These are phyloP conservation scores for Breviolum minutum DNA, from an alignment of 73 alveolate species.

Conservation along the genomic window DNA sequence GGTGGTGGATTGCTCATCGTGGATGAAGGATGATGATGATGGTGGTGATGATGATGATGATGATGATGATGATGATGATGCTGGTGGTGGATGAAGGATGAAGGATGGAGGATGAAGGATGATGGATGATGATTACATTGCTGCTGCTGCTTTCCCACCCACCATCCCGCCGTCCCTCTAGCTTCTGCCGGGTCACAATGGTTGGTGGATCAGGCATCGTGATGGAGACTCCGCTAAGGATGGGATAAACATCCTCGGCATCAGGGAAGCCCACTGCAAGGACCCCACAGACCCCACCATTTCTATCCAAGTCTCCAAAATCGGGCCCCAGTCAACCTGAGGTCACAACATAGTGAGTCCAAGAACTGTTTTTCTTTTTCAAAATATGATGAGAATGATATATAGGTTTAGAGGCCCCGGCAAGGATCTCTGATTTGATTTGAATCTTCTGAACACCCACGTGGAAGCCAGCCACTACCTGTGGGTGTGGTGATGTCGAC, in stretches of 20 bases:
- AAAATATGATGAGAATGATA: not conserved
- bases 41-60: too few species aligned
- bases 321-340: slow-evolving; percentile 50
- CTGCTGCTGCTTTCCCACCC: not conserved
- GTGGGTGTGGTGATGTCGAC: not conserved
- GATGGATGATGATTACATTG: too few species aligned
- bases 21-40: too few species aligned
- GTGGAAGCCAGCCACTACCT: slow-evolving; percentile 47
- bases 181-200: not conserved
- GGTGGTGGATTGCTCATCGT: too few species aligned
- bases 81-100: too few species aligned
- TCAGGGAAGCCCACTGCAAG: not conserved
- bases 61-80: too few species aligned
- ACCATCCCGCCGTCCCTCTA: not conserved
- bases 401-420: not conserved
- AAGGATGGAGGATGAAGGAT: too few species aligned
- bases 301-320: not conserved
- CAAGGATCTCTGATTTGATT: slow-evolving; percentile 11
- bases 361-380: not conserved
- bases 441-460: slow-evolving; percentile 34
- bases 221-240: slow-evolving; percentile 33
- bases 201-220: slow-evolving; percentile 36
- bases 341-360: not conserved
- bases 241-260: slow-evolving; percentile 15
- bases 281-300: not conserved